Base-by-base conservation (phyloP, 2,329 filamentous ascomycete genomes). In the Dactylonectria estremocensis region DNA sequence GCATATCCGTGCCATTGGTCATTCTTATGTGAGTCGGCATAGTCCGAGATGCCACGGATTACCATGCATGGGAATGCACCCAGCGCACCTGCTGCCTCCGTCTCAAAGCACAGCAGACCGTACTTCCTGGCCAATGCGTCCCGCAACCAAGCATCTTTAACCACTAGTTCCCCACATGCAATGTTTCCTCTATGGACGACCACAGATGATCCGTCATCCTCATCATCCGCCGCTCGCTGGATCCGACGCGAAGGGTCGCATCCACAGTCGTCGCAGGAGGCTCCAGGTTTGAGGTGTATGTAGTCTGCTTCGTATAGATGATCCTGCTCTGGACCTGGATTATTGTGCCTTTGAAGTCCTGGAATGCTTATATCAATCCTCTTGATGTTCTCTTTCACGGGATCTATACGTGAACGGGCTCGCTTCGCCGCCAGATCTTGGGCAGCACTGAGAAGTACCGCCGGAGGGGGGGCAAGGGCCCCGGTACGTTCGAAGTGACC, bases 181-280 rank as follows among this genome's bases (percentile, higher is more conserved):
- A 74, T 68, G 14, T 64, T 72, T 3, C 72, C 72, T 60, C 64
- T 50, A 46, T 73, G 67, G 5, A 74, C 66, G 8, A 52, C 45
- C 4, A 73, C 55, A 31, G 50, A 67, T 4, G 57, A 16, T 9
- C 65, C 59, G 13, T 58, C 28, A 2, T 61, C 56, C 2, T 67
- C 55, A 4, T 28, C 24, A 33, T 72, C 57, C 9, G 20, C 49
- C n/a, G 49, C 33, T 58, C 65, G 52, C 46, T 43, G 31, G 43
- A 73, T 61, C 16, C 49, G 61, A 22, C 68, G 11, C n/a, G 20
- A 9, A 5, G 11, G 37, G 18, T 69, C 53, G 43, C 66, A 72
- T 31, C 55, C 62, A 13, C 13, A 43, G 50, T 69, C 61, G 3
- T 63, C 60, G 35, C 71, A 71, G 7, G 64, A 33, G 35, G 20